A percentile compares a stretch with the other conserved stretches of the same genome.
phyloP scores from a whole-genome alignment of 306 rosid species.

The Quercus glauca region DNA sequence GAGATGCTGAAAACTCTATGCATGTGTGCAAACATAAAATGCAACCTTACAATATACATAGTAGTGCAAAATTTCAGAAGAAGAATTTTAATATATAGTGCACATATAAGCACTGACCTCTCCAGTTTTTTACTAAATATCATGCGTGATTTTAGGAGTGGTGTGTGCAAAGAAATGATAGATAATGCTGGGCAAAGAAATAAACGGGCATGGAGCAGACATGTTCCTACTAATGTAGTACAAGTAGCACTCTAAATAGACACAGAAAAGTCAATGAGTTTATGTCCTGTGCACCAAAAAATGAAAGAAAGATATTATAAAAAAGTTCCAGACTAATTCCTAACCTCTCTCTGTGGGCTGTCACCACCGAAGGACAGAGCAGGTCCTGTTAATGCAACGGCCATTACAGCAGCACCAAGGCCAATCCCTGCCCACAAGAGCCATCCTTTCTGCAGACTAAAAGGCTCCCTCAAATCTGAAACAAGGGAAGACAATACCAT shows the following conservation, averaged over 20 bases:
- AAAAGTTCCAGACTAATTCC: slow-evolving; percentile 8
- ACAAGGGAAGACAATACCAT: slow-evolving; percentile 1
- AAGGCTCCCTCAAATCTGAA: slow-evolving; percentile 83
- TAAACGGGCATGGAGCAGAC: neutral
- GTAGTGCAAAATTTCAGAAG: no score
- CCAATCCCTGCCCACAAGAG: slow-evolving; percentile 31
- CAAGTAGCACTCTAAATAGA: no score
- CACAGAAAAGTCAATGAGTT: neutral
- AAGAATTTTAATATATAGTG: no score
- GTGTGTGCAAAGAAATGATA: neutral
- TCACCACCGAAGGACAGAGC: slow-evolving; percentile 62
- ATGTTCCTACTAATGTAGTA: no score
- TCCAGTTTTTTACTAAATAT: neutral
- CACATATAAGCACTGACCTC: no score
- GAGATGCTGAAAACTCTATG: no score
- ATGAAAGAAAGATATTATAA: neutral
- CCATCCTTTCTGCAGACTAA: slow-evolving; percentile 88
- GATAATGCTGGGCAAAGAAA: neutral
- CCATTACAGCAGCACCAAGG: slow-evolving; percentile 60
- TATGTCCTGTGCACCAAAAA: neutral
- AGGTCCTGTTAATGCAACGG: slow-evolving; percentile 72
- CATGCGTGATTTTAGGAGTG: neutral
- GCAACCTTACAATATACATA: no score
- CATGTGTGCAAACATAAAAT: no score
- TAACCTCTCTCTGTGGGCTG: slow-evolving; percentile 81